Evolutionary conservation across 2,329 filamentous ascomycete genomes (phyloP), one percentile per base, ranked within the genome.

Genomic region (Ploettnerulaceae sp.): DNA sequence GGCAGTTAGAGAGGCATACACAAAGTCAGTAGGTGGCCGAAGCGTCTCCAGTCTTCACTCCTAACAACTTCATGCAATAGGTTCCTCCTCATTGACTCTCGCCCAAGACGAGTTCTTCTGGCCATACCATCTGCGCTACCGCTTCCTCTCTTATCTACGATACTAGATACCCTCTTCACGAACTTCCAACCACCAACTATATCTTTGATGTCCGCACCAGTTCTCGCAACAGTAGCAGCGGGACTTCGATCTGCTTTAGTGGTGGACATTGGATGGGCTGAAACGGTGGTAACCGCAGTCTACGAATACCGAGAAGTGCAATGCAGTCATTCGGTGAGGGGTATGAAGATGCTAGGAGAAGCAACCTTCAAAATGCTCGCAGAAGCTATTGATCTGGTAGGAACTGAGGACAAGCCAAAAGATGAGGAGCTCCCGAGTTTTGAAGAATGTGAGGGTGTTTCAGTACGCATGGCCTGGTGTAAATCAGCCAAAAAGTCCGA

Each of bases 261-360:
- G 0, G 74, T 98, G 28, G 89, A 98, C 61, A 75, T 98, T 50
- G 93, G 91, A 33, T 98, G 93, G 93, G 76, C 82, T 32, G 93
- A 97, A 66, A 95, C 90, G 0, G 77, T 84, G 0, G 79, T 94
- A 17, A 95, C 89, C 0, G 86, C 83, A 5, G 75, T 97, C 5
- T 97, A 90, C 62, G 93, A 98, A 67, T 95, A 89, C 64, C 82
- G 87, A 44, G 89, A 95, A 64, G 79, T 95, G 1, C 73, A 75
- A 12, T 80, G 79, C 44, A 78, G 74, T 47, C 76, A 87, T 44
- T 91, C 79, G 29, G 73, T 87, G 11, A 76, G 93, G 54, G 89
- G 81, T 25, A 89, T 84, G 49, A 90, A 82, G 60, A 65, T 77
- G 47, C 69, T 97, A 15, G 76, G 84, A 33, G 74, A 84, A 56